Conservation (phyloP, 2,329 filamentous ascomycete genomes). For the Colletotrichum navitas region DNA sequence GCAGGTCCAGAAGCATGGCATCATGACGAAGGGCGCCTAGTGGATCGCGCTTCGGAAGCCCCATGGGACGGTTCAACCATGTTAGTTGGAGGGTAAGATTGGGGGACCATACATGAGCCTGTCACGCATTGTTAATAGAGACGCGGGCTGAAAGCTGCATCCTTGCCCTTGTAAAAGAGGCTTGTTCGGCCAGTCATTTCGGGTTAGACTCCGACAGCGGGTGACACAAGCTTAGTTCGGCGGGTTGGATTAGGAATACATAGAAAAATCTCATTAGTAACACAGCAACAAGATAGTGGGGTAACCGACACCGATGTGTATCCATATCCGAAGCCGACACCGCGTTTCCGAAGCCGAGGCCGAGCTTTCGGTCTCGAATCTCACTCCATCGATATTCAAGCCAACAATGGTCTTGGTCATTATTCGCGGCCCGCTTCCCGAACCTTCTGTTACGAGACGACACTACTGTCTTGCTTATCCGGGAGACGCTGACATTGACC, state of each 20-base stretch:
- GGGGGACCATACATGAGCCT: slow-evolving; percentile 16
- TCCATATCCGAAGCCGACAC: slow-evolving; percentile 10
- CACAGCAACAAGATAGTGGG: neutral
- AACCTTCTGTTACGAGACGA: neutral
- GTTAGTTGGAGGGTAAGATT: slow-evolving; percentile 30
- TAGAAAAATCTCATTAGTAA: slow-evolving; percentile 11
- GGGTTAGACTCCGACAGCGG: slow-evolving; percentile 13
- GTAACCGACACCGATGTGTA: neutral
- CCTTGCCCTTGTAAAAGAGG: slow-evolving; percentile 4
- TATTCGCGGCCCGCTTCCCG: neutral
- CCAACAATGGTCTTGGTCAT: neutral
- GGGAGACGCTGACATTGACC: neutral
- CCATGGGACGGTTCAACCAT: slow-evolving; percentile 11
- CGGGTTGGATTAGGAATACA: slow-evolving; percentile 18
- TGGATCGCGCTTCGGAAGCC: neutral
- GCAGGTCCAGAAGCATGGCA: slow-evolving; percentile 22
- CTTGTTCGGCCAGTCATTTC: slow-evolving; percentile 9
- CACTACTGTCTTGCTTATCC: neutral
- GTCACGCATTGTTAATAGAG: neutral
- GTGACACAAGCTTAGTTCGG: slow-evolving; percentile 25
- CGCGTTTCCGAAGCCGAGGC: slow-evolving; percentile 22
- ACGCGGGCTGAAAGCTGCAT: neutral
- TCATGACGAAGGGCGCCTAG: slow-evolving; percentile 37
- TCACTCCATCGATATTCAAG: neutral
- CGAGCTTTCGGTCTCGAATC: neutral